Evolutionary conservation across 2,329 filamentous ascomycete species (phyloP).

Genomic region (Claviceps quebecensis): DNA sequence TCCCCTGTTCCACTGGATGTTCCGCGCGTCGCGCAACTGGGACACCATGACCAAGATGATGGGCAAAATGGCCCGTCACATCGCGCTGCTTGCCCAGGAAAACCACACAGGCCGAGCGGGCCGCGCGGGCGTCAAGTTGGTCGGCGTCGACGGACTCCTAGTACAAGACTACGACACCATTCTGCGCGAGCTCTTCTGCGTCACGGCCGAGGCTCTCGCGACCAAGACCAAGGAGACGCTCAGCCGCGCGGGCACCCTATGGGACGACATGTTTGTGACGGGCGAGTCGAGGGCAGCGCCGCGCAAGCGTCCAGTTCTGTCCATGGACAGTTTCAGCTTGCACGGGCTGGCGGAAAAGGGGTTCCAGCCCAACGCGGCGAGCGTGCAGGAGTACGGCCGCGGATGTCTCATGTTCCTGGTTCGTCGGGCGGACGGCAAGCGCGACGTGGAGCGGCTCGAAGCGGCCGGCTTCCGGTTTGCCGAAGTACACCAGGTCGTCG

Average conservation of each 20-base stretch:
- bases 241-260: conserved; percentile 52
- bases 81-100: conserved; percentile 37
- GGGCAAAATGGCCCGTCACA: conserved; percentile 56
- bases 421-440: conserved; percentile 40
- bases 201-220: conserved; percentile 63
- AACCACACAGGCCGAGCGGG: conserved; percentile 20
- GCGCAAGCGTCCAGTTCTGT: not conserved
- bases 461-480: conserved; percentile 70
- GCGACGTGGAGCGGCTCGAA: conserved; percentile 50
- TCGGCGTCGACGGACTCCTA: conserved; percentile 39
- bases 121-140: conserved; percentile 26
- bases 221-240: conserved; percentile 49
- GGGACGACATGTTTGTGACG: conserved; percentile 62
- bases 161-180: conserved; percentile 59
- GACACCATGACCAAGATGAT: conserved; percentile 51
- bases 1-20: conserved; percentile 78
- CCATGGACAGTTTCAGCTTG: conserved; percentile 11
- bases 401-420: conserved; percentile 75
- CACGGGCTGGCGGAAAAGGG: conserved; percentile 29
- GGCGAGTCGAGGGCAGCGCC: conserved; percentile 21
- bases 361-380: conserved; percentile 7
- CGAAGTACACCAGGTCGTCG: conserved; percentile 50
- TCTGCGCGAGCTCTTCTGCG: conserved; percentile 73
- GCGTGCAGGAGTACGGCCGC: conserved; percentile 36
- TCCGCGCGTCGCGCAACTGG: conserved; percentile 70